phyloP scores from a whole-genome alignment of 805 yeast genomes.

The Suhomyces sp. region DNA sequence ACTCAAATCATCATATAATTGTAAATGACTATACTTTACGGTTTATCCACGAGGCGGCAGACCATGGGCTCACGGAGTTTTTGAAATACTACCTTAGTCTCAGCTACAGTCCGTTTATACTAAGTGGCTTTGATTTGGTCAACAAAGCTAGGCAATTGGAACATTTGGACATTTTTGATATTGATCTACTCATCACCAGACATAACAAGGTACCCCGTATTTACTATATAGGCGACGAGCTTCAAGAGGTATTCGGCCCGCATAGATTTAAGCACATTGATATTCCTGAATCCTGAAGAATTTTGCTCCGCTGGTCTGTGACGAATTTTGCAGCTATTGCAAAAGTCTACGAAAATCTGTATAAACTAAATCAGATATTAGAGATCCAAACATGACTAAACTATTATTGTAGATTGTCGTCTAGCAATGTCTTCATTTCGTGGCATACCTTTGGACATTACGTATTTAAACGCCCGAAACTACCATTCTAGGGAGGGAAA shows the following conservation, averaged over 20 bases:
- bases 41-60: slow-evolving; percentile 7
- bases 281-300: background rate
- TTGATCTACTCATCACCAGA: background rate
- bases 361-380: background rate
- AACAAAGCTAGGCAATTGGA: background rate
- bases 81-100: slow-evolving; percentile 10
- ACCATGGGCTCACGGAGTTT: slow-evolving; percentile 8
- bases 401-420: background rate
- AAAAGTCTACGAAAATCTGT: background rate
- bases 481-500: background rate
- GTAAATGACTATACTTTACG: slow-evolving; percentile 9
- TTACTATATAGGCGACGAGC: background rate
- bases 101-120: slow-evolving; percentile 11
- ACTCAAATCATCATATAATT: background rate
- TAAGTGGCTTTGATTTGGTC: slow-evolving; percentile 7
- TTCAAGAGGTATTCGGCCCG: background rate
- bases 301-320: background rate
- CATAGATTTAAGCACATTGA: background rate
- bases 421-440: background rate
- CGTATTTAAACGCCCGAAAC: background rate
- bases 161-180: slow-evolving; percentile 2
- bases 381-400: background rate
- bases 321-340: background rate
- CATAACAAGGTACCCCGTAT: background rate
- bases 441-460: background rate